phyloP scores from a whole-genome alignment of 805 yeast species.

The Komagataella phaffii region DNA sequence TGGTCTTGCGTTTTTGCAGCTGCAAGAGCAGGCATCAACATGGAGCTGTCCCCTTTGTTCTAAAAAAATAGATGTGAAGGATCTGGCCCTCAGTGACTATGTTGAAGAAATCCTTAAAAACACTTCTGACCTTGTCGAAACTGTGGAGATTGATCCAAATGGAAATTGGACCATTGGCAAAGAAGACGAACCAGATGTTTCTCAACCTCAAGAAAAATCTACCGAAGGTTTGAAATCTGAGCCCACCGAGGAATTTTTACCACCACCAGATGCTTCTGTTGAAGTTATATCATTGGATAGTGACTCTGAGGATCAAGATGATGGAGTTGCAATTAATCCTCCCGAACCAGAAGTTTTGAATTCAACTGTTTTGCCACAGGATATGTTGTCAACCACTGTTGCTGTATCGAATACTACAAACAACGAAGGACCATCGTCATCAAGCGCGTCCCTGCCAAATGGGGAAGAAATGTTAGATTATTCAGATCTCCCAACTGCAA shows the following conservation, averaged over 20 bases:
- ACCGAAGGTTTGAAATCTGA: neutral
- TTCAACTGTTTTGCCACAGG: neutral
- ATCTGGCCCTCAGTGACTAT: constrained; percentile 65
- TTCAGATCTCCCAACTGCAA: neutral
- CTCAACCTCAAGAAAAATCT: neutral
- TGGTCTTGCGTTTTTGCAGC: constrained; percentile 53
- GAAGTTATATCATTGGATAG: constrained; percentile 38
- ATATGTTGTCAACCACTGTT: neutral
- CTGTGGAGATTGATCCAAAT: constrained; percentile 52
- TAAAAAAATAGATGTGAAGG: constrained; percentile 31
- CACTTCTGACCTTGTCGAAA: constrained; percentile 44
- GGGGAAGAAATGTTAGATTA: neutral
- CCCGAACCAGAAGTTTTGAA: neutral
- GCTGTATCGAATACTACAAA: neutral
- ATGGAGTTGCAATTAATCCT: constrained; percentile 9
- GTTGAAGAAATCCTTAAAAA: constrained; percentile 43
- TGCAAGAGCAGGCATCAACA: constrained; percentile 69
- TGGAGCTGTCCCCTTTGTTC: constrained; percentile 88
- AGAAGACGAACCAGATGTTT: constrained; percentile 10
- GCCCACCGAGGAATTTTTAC: constrained; percentile 3
- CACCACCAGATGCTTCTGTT: constrained; percentile 14
- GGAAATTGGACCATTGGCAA: constrained; percentile 53
- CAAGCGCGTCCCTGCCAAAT: neutral
- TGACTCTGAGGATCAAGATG: constrained; percentile 16
- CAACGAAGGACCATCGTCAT: neutral